phyloP scores from a whole-genome alignment of 2,329 filamentous ascomycete genomes.

The Triangularia setosa region DNA sequence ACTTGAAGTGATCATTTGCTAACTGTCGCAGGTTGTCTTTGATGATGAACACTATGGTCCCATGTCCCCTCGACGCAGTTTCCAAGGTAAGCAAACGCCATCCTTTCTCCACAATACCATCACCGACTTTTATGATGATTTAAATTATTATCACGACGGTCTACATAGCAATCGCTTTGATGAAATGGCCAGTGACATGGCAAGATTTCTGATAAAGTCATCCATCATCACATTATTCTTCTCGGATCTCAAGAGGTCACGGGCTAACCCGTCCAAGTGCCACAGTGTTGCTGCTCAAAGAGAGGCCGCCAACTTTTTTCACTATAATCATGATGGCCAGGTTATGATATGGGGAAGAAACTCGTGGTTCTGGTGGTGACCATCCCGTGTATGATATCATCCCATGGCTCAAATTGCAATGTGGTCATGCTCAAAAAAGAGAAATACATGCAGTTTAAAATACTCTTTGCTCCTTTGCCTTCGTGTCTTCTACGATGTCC shows the following conservation, averaged over 20 bases:
- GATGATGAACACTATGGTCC: neutral
- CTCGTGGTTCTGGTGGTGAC: neutral
- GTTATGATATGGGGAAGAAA: neutral
- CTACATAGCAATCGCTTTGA: slow-evolving; percentile 79
- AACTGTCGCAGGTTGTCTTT: slow-evolving; percentile 25
- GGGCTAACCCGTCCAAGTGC: slow-evolving; percentile 2
- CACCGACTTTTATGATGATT: slow-evolving; percentile 60
- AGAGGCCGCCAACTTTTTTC: neutral
- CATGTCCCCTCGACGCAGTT: slow-evolving; percentile 25
- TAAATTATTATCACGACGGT: slow-evolving; percentile 75
- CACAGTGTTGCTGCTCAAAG: neutral
- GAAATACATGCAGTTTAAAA: neutral
- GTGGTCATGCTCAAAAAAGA: neutral
- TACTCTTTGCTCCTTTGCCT: neutral
- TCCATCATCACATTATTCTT: neutral
- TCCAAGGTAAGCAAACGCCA: slow-evolving; percentile 29
- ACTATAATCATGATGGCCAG: neutral
- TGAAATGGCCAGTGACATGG: slow-evolving; percentile 45
- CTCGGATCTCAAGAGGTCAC: neutral
- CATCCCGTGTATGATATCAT: no score
- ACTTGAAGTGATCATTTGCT: slow-evolving; percentile 11
- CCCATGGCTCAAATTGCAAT: no score
- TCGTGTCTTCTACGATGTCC: no score
- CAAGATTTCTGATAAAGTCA: slow-evolving; percentile 21
- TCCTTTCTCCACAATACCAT: slow-evolving; percentile 4